Evolutionary conservation across 1,139 yeast genomes (phyloP).

Genomic region (Yamadazyma taylorii): DNA sequence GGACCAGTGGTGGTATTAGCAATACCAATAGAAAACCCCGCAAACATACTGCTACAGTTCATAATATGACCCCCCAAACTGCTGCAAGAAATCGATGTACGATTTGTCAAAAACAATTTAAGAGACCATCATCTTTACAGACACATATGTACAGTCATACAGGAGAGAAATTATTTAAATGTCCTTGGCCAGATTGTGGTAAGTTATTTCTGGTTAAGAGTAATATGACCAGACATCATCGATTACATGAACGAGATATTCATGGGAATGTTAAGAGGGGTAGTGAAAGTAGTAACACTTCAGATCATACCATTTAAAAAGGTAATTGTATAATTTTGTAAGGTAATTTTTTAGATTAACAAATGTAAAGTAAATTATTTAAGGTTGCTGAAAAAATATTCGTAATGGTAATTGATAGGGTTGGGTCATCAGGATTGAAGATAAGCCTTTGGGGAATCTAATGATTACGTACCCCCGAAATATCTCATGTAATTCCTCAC

Average conservation of each 20-base stretch:
- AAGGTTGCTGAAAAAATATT: no score
- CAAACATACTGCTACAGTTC: conserved; percentile 21
- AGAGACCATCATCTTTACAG: conserved; percentile 76
- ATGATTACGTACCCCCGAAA: no score
- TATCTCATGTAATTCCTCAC: no score
- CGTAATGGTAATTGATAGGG: no score
- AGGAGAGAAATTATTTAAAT: conserved; percentile 77
- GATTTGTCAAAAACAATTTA: conserved; percentile 74
- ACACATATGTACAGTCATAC: conserved; percentile 85
- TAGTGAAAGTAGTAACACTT: conserved; percentile 3
- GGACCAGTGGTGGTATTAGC: neutral
- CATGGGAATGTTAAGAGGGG: conserved; percentile 2
- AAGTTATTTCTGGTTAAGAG: conserved; percentile 75
- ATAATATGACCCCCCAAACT: conserved; percentile 34
- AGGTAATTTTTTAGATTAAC: no score
- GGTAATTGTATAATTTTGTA: no score
- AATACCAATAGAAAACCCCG: conserved; percentile 12
- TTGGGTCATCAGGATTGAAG: no score
- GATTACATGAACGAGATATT: conserved; percentile 52
- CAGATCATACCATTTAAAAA: conserved; percentile 2
- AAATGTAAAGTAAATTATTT: no score
- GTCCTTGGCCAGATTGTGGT: conserved; percentile 67
- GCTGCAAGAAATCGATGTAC: conserved; percentile 51
- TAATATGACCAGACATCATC: conserved; percentile 77
- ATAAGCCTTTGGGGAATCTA: no score